These are phyloP conservation scores for Chlamydomonas sphaeroides DNA, from an alignment of 139 green algal genomes.

Conservation along the genomic window DNA sequence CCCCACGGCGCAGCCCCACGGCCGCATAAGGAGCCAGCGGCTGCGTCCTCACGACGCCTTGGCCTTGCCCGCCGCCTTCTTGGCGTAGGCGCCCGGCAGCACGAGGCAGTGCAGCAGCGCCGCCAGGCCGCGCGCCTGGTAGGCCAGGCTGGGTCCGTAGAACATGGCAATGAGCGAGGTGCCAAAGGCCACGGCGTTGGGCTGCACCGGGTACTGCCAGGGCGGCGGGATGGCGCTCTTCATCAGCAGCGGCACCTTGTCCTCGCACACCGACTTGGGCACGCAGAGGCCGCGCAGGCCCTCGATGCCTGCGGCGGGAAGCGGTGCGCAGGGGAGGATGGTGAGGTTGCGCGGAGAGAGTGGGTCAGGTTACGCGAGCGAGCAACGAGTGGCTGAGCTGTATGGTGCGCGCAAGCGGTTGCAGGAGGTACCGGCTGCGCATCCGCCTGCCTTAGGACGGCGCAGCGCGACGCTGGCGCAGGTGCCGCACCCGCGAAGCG, in stretches of 20 bases:
- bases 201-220: constrained; percentile 82
- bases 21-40: no score
- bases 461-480: no score
- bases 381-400: no score
- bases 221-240: constrained; percentile 89
- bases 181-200: constrained; percentile 80
- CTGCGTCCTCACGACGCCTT: constrained; percentile 38
- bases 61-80: constrained; percentile 14
- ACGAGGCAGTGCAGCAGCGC: constrained; percentile 36
- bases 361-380: no score
- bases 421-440: no score
- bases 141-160: constrained; percentile 72
- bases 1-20: neutral
- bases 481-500: constrained; percentile 79
- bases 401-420: no score
- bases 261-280: constrained; percentile 87
- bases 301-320: constrained; percentile 82
- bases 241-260: constrained; percentile 84
- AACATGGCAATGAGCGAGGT: constrained; percentile 88
- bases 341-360: no score
- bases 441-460: neutral
- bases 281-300: constrained; percentile 92
- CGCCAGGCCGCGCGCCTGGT: constrained; percentile 25
- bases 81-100: constrained; percentile 9
- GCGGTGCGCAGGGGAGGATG: no score